Evolutionary conservation across 2,329 filamentous ascomycete genomes (phyloP), one percentile per base, ranked within the genome.

Genomic region (Pseudocercospora eumusae): DNA sequence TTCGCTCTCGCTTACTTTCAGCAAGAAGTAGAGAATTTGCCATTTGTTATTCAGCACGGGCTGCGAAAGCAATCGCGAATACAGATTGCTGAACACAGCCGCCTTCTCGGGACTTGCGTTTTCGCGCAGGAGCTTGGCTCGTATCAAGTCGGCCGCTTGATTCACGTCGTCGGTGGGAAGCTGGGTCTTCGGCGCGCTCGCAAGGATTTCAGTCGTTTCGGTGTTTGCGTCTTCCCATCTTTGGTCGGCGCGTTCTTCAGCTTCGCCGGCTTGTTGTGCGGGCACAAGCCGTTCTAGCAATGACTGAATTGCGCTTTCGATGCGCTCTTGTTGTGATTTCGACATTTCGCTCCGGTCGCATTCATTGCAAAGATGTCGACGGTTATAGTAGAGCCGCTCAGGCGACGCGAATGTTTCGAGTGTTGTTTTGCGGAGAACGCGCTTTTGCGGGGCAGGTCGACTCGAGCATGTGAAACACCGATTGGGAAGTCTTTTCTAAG

Each of bases 41-140:
- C 93, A 98, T 83, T 99, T 99, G 76, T 96, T 90, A 71, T 91
- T 90, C 49, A 99, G 83, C 5, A 98, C 93, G 0, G 93, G 93
- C 67, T 97, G 87, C n/a, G 91, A 90, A 25, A 97, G 82, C 18
- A 99, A 84, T 60, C 92, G 86, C 33, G 91, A 92, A 77, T 97
- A 96, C 27, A 99, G 84, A 73, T 96, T 96, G 23, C 92, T 89
- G 77, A 97, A 96, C 64, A 88, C 86, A 20, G 93, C 82, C 3
- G 93, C 92, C 76, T 93, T 85, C 70, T 86, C 86, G 21, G 82
- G 90, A 66, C 84, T 89, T 50, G 85, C 85, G 72, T 92, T 91
- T 68, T 88, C 89, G 70, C 90, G 86, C 61, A 96, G 86, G 66
- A 99, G 82, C 77, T 90, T 91, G 73, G 91, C 87, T 80, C 93